A percentile compares a stretch with the other conserved stretches of the same genome.
phyloP scores from a whole-genome alignment of 2,329 filamentous ascomycete genomes.

The Penicillium sp. region DNA sequence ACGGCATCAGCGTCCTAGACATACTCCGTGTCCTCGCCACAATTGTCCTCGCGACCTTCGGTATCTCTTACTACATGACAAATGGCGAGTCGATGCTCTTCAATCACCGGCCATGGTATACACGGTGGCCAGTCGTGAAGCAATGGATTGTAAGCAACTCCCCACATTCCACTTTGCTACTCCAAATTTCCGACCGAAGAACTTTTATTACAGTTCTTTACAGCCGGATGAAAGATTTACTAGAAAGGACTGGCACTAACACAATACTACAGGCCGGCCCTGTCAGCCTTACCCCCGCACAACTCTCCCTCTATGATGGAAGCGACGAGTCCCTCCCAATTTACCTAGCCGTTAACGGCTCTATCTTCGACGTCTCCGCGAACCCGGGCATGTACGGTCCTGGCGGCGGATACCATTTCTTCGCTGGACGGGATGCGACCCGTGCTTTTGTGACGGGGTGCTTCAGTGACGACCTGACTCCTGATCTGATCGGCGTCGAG shows the following conservation, averaged over 20 bases:
- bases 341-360: conserved; percentile 79
- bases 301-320: conserved; percentile 78
- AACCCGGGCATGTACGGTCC: conserved; percentile 68
- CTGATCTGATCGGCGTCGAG: conserved; percentile 85
- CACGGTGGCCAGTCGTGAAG: conserved; percentile 58
- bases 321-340: conserved; percentile 72
- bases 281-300: conserved; percentile 68
- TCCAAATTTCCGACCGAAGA: not conserved
- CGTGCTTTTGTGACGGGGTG: conserved; percentile 91
- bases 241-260: not conserved
- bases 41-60: conserved; percentile 64
- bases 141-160: conserved; percentile 57
- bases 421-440: conserved; percentile 82
- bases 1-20: conserved; percentile 57
- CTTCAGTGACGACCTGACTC: conserved; percentile 79
- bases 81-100: conserved; percentile 69
- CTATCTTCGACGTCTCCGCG: conserved; percentile 64
- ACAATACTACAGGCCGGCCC: conserved; percentile 52
- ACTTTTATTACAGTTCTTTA: not conserved
- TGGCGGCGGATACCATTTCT: conserved; percentile 82
- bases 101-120: conserved; percentile 67
- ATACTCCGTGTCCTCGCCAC: conserved; percentile 69
- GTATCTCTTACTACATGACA: conserved; percentile 75
- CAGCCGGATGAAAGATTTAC: not conserved
- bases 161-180: not conserved